Evolutionary conservation across 768 basidiomycete species (phyloP).

Genomic region (Macrolepiota fuliginosa): DNA sequence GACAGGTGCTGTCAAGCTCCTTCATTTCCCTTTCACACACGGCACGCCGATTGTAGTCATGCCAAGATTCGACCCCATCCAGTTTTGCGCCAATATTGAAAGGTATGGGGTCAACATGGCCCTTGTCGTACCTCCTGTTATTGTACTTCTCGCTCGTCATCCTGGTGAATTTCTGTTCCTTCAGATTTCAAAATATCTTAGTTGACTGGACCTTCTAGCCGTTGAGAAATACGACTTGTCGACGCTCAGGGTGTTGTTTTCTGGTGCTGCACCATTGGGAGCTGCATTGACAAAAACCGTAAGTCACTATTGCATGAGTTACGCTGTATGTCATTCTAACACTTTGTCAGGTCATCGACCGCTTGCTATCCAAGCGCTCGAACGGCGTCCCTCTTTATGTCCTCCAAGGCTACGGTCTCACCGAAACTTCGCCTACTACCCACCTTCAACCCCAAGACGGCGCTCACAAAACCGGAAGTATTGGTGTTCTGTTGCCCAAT

Average conservation of each 20-base stretch:
- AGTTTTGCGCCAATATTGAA: constrained; percentile 65
- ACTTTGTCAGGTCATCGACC: constrained; percentile 30
- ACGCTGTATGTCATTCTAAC: background rate
- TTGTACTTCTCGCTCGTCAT: constrained; percentile 71
- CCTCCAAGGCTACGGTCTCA: constrained; percentile 72
- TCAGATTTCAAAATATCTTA: background rate
- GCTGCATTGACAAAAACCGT: constrained; percentile 56
- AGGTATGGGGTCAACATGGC: constrained; percentile 57
- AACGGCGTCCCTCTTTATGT: constrained; percentile 41
- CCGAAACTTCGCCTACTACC: constrained; percentile 78
- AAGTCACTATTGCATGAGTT: background rate
- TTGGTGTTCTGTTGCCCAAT: constrained; percentile 71
- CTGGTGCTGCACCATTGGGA: constrained; percentile 82
- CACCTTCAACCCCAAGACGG: constrained; percentile 50
- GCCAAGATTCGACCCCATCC: constrained; percentile 66
- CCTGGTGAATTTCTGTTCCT: constrained; percentile 44
- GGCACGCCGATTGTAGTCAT: constrained; percentile 58
- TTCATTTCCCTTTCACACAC: constrained; percentile 52
- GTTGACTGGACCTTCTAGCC: constrained; percentile 30
- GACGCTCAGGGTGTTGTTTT: constrained; percentile 54
- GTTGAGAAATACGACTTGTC: constrained; percentile 67
- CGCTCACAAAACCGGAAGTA: constrained; percentile 55
- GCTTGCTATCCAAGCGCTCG: constrained; percentile 33
- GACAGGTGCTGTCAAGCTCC: constrained; percentile 57
- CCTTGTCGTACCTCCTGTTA: constrained; percentile 79